Percentiles rank a stretch among this genome's conserved stretches.
phyloP scores from a whole-genome alignment of 2,329 filamentous ascomycete genomes.

The Knufia fluminis region DNA sequence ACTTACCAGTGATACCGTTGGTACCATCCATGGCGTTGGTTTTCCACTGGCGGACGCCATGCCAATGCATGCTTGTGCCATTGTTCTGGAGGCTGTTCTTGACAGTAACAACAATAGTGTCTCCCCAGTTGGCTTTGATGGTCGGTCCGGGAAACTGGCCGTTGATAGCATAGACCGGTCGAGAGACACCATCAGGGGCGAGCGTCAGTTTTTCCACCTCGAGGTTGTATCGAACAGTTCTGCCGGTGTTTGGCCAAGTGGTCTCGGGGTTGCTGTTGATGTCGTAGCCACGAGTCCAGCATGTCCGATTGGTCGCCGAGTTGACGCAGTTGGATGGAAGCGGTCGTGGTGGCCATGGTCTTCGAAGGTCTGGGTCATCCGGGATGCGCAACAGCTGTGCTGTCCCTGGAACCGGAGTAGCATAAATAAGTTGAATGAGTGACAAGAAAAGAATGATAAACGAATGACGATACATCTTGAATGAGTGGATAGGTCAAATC shows the following conservation, averaged over 20 bases:
- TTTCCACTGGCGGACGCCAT: slow-evolving; percentile 51
- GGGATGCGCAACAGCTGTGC: not conserved
- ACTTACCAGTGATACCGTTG: slow-evolving; percentile 33
- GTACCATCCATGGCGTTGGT: slow-evolving; percentile 51
- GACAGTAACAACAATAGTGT: slow-evolving; percentile 45
- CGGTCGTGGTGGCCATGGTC: slow-evolving; percentile 2
- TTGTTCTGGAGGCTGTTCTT: slow-evolving; percentile 47
- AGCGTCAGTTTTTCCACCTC: slow-evolving; percentile 28
- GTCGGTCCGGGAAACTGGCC: slow-evolving; percentile 58
- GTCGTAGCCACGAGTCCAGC: slow-evolving; percentile 23
- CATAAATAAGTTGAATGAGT: slow-evolving; percentile 5
- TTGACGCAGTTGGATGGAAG: slow-evolving; percentile 19
- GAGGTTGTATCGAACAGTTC: slow-evolving; percentile 19
- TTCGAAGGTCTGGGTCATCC: not conserved
- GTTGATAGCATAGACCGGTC: slow-evolving; percentile 43
- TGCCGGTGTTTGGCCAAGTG: slow-evolving; percentile 22
- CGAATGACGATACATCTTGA: slow-evolving; percentile 7
- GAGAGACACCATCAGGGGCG: slow-evolving; percentile 38
- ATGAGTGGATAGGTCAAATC: slow-evolving; percentile 1
- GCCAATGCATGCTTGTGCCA: slow-evolving; percentile 55
- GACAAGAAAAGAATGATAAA: slow-evolving; percentile 1
- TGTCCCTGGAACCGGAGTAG: not conserved
- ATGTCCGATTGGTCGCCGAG: slow-evolving; percentile 19
- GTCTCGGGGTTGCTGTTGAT: slow-evolving; percentile 23
- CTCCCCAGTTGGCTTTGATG: slow-evolving; percentile 56